These are phyloP conservation scores for Millerozyma miso DNA, from an alignment of 805 yeast species.

Conservation along the genomic window DNA sequence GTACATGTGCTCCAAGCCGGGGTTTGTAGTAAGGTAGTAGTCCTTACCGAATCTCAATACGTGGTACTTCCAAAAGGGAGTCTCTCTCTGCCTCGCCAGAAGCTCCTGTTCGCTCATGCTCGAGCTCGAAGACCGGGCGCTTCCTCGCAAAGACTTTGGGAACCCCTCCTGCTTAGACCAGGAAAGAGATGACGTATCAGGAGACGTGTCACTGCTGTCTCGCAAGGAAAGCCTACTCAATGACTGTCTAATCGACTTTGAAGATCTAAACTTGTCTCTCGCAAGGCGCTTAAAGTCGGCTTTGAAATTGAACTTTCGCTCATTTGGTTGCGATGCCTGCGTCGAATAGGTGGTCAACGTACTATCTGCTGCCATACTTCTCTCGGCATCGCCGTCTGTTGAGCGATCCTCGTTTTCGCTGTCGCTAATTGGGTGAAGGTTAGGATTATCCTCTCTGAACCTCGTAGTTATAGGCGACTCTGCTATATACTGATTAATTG, in stretches of 20 bases:
- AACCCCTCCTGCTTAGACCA: neutral
- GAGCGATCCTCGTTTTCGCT: slow-evolving; percentile 2
- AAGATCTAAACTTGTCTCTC: neutral
- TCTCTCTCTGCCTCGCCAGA: slow-evolving; percentile 1
- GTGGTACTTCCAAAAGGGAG: slow-evolving; percentile 62
- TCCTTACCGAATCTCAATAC: slow-evolving; percentile 50
- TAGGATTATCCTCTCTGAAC: slow-evolving; percentile 23
- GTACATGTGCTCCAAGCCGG: slow-evolving; percentile 54
- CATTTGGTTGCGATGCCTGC: neutral
- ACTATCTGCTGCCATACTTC: neutral
- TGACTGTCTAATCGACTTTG: slow-evolving; percentile 1
- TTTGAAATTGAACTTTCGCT: neutral
- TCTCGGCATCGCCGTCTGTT: neutral
- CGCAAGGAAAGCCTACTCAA: slow-evolving; percentile 5
- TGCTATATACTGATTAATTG: slow-evolving; percentile 17
- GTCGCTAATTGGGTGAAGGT: slow-evolving; percentile 17
- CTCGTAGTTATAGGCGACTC: slow-evolving; percentile 19
- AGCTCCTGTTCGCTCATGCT: neutral
- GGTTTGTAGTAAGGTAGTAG: slow-evolving; percentile 63
- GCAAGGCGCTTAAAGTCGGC: neutral
- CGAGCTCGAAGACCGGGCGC: neutral
- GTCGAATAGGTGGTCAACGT: neutral
- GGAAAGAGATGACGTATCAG: neutral
- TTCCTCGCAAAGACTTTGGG: neutral
- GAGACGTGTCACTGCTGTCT: neutral